Conservation (phyloP, 768 basidiomycete genomes). For the Phlegmacium glaucopus region DNA sequence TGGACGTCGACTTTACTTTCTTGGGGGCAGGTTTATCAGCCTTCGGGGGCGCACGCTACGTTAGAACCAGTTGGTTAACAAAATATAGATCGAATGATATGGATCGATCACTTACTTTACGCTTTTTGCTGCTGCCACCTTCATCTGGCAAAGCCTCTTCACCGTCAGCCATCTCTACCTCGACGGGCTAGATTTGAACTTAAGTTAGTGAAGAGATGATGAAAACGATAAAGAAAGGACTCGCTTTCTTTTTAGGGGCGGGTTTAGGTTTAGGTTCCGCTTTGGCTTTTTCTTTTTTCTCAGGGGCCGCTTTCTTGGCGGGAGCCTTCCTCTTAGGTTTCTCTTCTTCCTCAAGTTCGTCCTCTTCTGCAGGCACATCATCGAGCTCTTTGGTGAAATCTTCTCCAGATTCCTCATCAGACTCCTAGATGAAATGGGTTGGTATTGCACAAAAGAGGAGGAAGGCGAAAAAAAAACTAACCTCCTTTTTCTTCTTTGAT, state of each 20-base stretch:
- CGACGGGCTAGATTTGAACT: slow-evolving; percentile 34
- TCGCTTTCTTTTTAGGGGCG: slow-evolving; percentile 44
- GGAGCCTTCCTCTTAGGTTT: slow-evolving; percentile 46
- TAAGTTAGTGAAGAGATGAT: slow-evolving; percentile 3
- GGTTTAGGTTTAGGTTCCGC: slow-evolving; percentile 44
- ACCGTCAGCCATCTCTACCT: slow-evolving; percentile 39
- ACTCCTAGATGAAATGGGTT: slow-evolving; percentile 1
- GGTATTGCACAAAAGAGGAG: neutral
- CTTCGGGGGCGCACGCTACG: slow-evolving; percentile 34
- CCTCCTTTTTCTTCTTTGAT: slow-evolving; percentile 32
- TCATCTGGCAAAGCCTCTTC: slow-evolving; percentile 46
- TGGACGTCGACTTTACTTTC: slow-evolving; percentile 39
- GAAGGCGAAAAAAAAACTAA: neutral
- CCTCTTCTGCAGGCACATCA: slow-evolving; percentile 27
- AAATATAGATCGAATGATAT: neutral
- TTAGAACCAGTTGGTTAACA: neutral
- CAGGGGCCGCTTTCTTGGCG: slow-evolving; percentile 38
- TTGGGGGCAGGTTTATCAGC: slow-evolving; percentile 45
- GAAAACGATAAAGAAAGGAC: neutral
- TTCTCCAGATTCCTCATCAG: slow-evolving; percentile 30
- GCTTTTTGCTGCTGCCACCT: slow-evolving; percentile 55
- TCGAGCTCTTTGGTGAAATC: slow-evolving; percentile 42
- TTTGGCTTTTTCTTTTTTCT: slow-evolving; percentile 34
- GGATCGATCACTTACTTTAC: slow-evolving; percentile 48
- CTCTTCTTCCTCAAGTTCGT: slow-evolving; percentile 29